These are phyloP conservation scores for Mycena galopus DNA, from an alignment of 768 basidiomycete species.

Conservation along the genomic window DNA sequence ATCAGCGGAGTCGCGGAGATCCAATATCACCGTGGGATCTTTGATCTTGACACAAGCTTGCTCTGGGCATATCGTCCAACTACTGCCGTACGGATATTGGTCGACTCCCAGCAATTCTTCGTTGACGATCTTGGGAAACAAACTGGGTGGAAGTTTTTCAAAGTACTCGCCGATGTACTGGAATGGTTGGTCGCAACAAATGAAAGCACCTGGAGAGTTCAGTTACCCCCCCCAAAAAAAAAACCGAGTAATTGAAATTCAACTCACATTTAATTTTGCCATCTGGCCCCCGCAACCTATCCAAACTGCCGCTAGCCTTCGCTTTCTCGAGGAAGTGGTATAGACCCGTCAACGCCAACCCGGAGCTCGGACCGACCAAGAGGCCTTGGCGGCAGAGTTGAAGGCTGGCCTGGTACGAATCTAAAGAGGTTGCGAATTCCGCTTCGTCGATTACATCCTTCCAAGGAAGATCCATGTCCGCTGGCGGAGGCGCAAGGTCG, in stretches of 20 bases:
- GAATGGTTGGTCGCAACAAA: slow-evolving; percentile 33
- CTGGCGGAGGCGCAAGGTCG: slow-evolving; percentile 21
- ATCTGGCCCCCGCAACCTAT: slow-evolving; percentile 19
- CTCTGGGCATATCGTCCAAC: slow-evolving; percentile 20
- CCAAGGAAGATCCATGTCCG: slow-evolving; percentile 32
- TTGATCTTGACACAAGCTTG: slow-evolving; percentile 2
- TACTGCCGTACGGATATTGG: slow-evolving; percentile 29
- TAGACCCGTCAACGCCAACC: slow-evolving; percentile 17
- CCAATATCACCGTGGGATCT: slow-evolving; percentile 1
- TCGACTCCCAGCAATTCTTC: slow-evolving; percentile 27
- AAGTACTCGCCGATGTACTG: slow-evolving; percentile 31
- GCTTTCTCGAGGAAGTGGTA: slow-evolving; percentile 28
- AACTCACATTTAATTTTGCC: slow-evolving; percentile 31
- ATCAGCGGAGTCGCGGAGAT: slow-evolving; percentile 25
- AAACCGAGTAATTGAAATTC: not conserved
- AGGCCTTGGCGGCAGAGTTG: slow-evolving; percentile 33
- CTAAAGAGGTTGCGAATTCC: slow-evolving; percentile 23
- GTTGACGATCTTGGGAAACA: slow-evolving; percentile 24
- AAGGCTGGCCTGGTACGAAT: slow-evolving; percentile 27
- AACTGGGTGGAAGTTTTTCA: slow-evolving; percentile 19
- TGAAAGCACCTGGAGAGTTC: slow-evolving; percentile 26
- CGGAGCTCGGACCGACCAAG: slow-evolving; percentile 31
- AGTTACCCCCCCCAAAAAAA: not conserved
- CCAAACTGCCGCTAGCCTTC: slow-evolving; percentile 14
- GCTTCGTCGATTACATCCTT: slow-evolving; percentile 28